Evolutionary conservation across 176 grass and related monocot species (phyloP).

Genomic region (Zizania latifolia): DNA sequence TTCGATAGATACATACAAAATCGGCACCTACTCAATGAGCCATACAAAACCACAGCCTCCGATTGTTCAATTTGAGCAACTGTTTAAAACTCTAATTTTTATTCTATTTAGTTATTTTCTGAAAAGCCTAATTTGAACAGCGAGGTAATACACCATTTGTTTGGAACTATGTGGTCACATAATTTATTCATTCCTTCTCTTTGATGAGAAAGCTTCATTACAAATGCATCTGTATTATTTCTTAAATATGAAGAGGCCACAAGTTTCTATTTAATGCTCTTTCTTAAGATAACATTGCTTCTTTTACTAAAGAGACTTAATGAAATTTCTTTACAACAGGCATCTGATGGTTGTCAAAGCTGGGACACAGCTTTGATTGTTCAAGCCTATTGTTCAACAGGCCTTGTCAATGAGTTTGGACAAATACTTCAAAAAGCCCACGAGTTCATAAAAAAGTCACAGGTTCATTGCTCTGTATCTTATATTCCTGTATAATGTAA

Average conservation of each 20-base stretch:
- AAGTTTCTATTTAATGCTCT: not conserved
- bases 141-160: not conserved
- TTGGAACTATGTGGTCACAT: no score
- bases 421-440: constrained; percentile 43
- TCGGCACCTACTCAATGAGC: no score
- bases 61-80: no score
- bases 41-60: no score
- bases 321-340: constrained; percentile 16
- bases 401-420: constrained; percentile 46
- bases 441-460: constrained; percentile 53
- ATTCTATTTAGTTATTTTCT: no score
- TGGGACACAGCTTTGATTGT: constrained; percentile 75
- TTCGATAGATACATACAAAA: no score
- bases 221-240: not conserved
- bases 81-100: no score
- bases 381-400: constrained; percentile 66
- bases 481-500: not conserved
- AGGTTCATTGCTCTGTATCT: constrained; percentile 5
- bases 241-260: not conserved
- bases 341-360: constrained; percentile 46
- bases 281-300: not conserved
- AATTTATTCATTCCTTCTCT: not conserved
- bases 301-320: not conserved
- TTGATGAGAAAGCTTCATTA: not conserved
- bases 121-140: no score